Base-by-base conservation (phyloP, 2,329 filamentous ascomycete genomes). In the Remersonia thermophila region DNA sequence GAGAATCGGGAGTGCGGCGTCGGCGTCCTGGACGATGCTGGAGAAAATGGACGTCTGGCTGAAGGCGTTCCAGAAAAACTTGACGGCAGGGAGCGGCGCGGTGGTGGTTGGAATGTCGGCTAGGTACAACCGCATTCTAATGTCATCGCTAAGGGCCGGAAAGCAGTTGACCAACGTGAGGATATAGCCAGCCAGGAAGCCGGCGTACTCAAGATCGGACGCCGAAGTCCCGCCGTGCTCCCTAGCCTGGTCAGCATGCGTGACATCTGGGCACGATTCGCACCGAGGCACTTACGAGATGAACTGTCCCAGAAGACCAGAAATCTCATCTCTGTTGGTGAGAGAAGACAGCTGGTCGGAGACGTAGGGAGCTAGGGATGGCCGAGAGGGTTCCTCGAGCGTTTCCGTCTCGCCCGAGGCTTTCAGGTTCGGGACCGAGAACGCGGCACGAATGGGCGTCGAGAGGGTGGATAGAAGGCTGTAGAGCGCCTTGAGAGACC, bases 71-170 rank as follows among this genome's bases (percentile, higher is more conserved):
- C 91, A 95, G 47, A 96, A 83, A 51, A 85, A 94, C 47, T 80
- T 79, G 39, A 89, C 77, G 0, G 82, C 77, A 0, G 83, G 80
- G 7, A 78, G 31, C 8, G 52, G 42, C 52, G 61, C 41, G 39
- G 40, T 60, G 46, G 50, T 55, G 35, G 51, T 60, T 2, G 67
- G 59, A 4, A 82, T 66, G 30, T 80, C 75, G 0, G 85, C 83
- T 28, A 91, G 68, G 52, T 91, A 96, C 1, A 96, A 65, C 62
- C 85, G 89, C 84, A 96, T 93, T 15, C 87, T 80, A 41, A 95
- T 93, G 40, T 95, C 86, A 51, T 95, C 87, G 3, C 78, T 79
- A 40, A 76, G 71, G 6, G 69, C 64, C 7, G 89, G 86, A 46
- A 96, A 96, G 48, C 86, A 87, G 40, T 83, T 75, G 3, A 96